Conservation (phyloP, 1,284 basidiomycete species). For the Inonotus hispidus region DNA sequence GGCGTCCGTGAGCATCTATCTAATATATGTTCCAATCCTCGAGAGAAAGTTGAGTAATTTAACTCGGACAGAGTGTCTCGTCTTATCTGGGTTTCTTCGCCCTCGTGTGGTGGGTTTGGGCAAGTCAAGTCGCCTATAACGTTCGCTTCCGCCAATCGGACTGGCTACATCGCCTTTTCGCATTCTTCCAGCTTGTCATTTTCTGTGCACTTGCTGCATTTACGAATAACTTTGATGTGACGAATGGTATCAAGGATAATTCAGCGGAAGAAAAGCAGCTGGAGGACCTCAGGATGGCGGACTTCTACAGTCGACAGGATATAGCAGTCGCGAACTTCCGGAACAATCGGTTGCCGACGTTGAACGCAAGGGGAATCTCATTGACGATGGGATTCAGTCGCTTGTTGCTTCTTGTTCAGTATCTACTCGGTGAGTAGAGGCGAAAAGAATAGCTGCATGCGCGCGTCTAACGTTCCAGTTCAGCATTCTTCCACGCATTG, state of each 20-base stretch:
- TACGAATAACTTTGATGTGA: constrained; percentile 18
- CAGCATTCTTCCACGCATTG: neutral
- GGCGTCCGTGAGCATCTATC: neutral
- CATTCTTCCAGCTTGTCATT: constrained; percentile 16
- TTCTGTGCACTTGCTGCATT: constrained; percentile 19
- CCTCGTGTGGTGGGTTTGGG: constrained; percentile 22
- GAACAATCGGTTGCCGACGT: constrained; percentile 5
- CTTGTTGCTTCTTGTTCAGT: constrained; percentile 17
- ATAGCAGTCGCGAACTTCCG: constrained; percentile 1
- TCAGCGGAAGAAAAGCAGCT: neutral
- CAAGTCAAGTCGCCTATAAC: constrained; percentile 15
- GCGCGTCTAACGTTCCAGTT: neutral
- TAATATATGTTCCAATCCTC: neutral
- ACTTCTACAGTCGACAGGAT: neutral
- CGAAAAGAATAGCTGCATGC: neutral
- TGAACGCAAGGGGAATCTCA: constrained; percentile 19
- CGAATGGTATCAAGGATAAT: constrained; percentile 1
- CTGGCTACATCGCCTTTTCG: constrained; percentile 17
- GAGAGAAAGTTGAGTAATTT: neutral
- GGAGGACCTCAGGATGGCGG: neutral
- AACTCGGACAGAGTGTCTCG: constrained; percentile 2
- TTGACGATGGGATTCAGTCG: constrained; percentile 17
- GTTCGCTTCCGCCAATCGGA: constrained; percentile 17
- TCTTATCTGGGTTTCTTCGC: constrained; percentile 17
- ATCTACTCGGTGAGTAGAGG: constrained; percentile 14